These are phyloP conservation scores for Podila epicladia DNA, from an alignment of 192 early-diverging fungal species.

Conservation along the genomic window DNA sequence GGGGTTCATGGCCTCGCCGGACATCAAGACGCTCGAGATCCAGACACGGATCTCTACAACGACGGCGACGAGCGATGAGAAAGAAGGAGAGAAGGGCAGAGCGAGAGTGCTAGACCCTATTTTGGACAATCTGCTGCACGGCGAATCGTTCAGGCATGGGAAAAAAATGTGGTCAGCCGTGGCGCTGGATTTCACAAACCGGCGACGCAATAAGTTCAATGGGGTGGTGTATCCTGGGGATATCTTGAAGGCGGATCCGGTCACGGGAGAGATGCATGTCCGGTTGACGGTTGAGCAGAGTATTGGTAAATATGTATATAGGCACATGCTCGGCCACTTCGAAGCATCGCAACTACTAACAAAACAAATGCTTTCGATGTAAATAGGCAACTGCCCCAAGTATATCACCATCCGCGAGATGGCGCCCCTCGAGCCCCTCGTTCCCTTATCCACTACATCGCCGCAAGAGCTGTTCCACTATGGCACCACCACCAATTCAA, in stretches of 20 bases:
- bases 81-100: too few species aligned
- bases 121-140: constrained; percentile 15
- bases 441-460: neutral
- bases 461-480: neutral
- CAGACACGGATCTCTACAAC: neutral
- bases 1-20: constrained; percentile 22
- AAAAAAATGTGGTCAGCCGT: constrained; percentile 30
- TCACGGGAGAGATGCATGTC: constrained; percentile 26
- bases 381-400: constrained; percentile 40
- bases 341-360: too few species aligned
- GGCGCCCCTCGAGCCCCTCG: neutral
- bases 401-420: constrained; percentile 41
- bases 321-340: too few species aligned
- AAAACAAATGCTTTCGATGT: neutral
- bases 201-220: constrained; percentile 48
- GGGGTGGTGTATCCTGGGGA: constrained; percentile 15
- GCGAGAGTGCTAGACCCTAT: neutral
- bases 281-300: constrained; percentile 37
- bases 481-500: neutral
- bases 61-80: neutral
- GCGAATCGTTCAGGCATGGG: constrained; percentile 13
- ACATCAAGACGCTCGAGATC: constrained; percentile 18
- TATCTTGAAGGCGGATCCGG: constrained; percentile 9
- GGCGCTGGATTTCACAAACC: constrained; percentile 36
- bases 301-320: constrained; percentile 19